These are phyloP conservation scores for Dendrobium chrysotoxum DNA, from an alignment of 106 monocot genomes.

Conservation along the genomic window DNA sequence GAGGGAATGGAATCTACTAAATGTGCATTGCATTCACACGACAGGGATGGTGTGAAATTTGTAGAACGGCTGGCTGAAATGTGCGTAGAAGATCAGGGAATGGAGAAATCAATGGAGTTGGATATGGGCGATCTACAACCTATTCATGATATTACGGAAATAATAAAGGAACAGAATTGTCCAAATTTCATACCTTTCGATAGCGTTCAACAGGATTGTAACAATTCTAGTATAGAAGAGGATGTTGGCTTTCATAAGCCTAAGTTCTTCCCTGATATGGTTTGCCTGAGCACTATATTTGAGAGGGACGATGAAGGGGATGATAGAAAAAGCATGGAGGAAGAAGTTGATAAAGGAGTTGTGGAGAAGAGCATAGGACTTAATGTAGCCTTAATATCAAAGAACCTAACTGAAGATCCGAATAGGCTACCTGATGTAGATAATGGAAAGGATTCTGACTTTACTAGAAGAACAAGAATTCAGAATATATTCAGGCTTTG, in stretches of 20 bases:
- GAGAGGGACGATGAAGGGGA: slow-evolving; percentile 66
- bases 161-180: slow-evolving; percentile 26
- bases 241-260: slow-evolving; percentile 5
- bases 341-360: slow-evolving; percentile 64
- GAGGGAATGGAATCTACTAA: slow-evolving; percentile 38
- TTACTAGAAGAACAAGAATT: slow-evolving; percentile 64
- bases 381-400: neutral
- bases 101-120: slow-evolving; percentile 88
- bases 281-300: slow-evolving; percentile 70
- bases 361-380: slow-evolving; percentile 29
- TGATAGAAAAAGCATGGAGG: slow-evolving; percentile 30
- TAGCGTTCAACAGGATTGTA: neutral
- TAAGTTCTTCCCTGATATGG: slow-evolving; percentile 27
- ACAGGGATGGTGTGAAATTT: slow-evolving; percentile 35
- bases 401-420: neutral
- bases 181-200: neutral
- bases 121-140: slow-evolving; percentile 62
- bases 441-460: slow-evolving; percentile 18
- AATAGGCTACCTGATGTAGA: slow-evolving; percentile 6
- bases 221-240: slow-evolving; percentile 9
- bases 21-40: slow-evolving; percentile 13
- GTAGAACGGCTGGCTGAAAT: slow-evolving; percentile 45
- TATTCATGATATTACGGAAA: slow-evolving; percentile 56
- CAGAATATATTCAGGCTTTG: slow-evolving; percentile 95
- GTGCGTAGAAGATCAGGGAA: slow-evolving; percentile 40